A percentile compares a stretch with the other conserved stretches of the same genome.
These are phyloP conservation scores for Hirsutella thompsonii DNA, from an alignment of 2,329 filamentous ascomycete species.

Conservation along the genomic window DNA sequence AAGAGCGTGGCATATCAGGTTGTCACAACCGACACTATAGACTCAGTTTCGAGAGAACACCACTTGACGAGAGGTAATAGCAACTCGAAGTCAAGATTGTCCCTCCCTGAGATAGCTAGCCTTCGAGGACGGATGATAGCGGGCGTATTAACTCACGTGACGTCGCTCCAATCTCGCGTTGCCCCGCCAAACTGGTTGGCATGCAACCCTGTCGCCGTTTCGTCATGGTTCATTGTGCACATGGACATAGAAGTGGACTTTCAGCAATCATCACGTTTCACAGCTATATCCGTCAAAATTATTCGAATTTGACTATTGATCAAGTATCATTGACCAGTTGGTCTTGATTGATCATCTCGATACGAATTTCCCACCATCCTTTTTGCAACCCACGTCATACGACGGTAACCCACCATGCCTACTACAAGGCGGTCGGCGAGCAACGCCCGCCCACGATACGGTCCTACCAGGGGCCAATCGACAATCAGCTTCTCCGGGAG, in stretches of 20 bases:
- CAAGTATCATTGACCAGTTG: no score
- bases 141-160: constrained; percentile 28
- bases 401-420: constrained; percentile 27
- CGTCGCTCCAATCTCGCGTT: constrained; percentile 36
- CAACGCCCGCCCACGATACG: constrained; percentile 20
- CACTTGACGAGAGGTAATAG: no score
- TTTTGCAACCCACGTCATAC: neutral
- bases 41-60: no score
- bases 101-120: neutral
- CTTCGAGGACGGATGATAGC: neutral
- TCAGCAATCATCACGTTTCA: neutral
- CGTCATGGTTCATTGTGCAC: neutral
- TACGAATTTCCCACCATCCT: no score
- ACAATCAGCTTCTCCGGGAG: constrained; percentile 45
- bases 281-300: neutral
- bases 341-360: no score
- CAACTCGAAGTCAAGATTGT: neutral
- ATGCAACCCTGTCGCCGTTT: constrained; percentile 1
- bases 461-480: constrained; percentile 33
- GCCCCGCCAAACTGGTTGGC: constrained; percentile 34
- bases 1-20: no score
- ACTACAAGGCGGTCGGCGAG: constrained; percentile 34
- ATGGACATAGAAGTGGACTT: neutral
- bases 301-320: no score
- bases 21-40: no score